Evolutionary conservation across 768 basidiomycete genomes (phyloP).

Genomic region (Sarcodon sp.): DNA sequence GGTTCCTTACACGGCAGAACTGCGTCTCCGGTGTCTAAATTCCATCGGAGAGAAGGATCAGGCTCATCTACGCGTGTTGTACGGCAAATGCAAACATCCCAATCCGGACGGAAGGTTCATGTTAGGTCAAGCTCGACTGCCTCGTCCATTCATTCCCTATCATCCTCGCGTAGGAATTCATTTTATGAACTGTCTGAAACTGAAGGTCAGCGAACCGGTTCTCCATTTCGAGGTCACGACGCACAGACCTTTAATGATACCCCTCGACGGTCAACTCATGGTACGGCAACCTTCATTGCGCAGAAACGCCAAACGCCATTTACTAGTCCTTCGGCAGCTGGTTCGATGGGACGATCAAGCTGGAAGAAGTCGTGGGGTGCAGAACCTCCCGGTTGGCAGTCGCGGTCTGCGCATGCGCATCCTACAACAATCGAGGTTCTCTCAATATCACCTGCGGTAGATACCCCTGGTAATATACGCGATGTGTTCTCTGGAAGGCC

Average conservation of each 20-base stretch:
- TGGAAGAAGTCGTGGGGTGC: conserved; percentile 89
- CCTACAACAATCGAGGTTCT: conserved; percentile 57
- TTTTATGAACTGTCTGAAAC: conserved; percentile 65
- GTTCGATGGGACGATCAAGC: conserved; percentile 48
- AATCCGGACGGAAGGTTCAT: conserved; percentile 28
- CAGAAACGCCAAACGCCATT: conserved; percentile 75
- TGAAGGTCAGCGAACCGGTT: conserved; percentile 48
- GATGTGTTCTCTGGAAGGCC: conserved; percentile 73
- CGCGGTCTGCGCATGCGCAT: conserved; percentile 36
- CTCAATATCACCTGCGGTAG: conserved; percentile 39
- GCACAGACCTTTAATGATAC: conserved; percentile 35
- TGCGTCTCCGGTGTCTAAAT: conserved; percentile 61
- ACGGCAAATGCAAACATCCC: conserved; percentile 36
- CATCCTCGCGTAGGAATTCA: conserved; percentile 68
- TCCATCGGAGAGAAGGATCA: conserved; percentile 70
- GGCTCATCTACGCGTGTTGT: conserved; percentile 77
- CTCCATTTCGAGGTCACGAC: conserved; percentile 45
- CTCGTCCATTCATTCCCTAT: conserved; percentile 65
- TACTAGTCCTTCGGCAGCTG: conserved; percentile 33
- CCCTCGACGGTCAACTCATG: conserved; percentile 19
- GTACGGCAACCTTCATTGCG: conserved; percentile 58
- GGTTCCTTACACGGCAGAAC: conserved; percentile 52
- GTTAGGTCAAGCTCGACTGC: conserved; percentile 63
- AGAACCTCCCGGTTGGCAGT: conserved; percentile 79
- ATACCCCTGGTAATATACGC: conserved; percentile 32